Conservation (phyloP, 306 rosid genomes). For the Lathyrus sativus region DNA sequence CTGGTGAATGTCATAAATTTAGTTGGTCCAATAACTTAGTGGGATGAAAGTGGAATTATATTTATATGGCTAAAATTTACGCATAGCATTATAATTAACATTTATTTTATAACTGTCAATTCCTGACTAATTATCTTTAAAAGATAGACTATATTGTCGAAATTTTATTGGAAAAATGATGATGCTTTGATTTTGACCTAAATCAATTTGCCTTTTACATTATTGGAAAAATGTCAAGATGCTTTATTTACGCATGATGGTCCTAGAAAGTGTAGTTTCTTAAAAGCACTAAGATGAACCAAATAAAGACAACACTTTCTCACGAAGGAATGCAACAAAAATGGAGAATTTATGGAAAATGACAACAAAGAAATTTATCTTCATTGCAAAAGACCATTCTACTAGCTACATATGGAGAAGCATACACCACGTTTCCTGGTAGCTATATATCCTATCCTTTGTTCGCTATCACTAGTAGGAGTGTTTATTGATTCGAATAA, state of each 20-base stretch:
- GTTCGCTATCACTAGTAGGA: no score
- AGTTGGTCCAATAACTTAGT: constrained; percentile 33
- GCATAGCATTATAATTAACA: neutral
- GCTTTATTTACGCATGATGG: constrained; percentile 8
- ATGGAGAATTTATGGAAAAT: neutral
- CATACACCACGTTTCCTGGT: neutral
- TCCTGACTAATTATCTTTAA: neutral
- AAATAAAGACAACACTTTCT: neutral
- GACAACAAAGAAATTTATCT: constrained; percentile 6
- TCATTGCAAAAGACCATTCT: neutral
- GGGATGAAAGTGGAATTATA: constrained; percentile 35
- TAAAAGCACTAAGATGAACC: neutral
- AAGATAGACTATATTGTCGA: neutral
- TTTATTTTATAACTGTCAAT: no score
- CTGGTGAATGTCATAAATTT: constrained; percentile 27
- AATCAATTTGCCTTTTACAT: constrained; percentile 26
- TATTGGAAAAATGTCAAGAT: constrained; percentile 5
- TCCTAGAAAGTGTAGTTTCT: neutral
- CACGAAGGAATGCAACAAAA: neutral
- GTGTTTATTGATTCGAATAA: no score
- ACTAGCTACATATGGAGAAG: neutral
- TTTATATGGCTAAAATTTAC: constrained; percentile 12
- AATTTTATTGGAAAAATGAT: no score
- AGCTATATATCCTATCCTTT: no score
- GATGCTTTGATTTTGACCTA: constrained; percentile 25